phyloP scores from a whole-genome alignment of 1,139 yeast species.

The Hyphopichia fennica region DNA sequence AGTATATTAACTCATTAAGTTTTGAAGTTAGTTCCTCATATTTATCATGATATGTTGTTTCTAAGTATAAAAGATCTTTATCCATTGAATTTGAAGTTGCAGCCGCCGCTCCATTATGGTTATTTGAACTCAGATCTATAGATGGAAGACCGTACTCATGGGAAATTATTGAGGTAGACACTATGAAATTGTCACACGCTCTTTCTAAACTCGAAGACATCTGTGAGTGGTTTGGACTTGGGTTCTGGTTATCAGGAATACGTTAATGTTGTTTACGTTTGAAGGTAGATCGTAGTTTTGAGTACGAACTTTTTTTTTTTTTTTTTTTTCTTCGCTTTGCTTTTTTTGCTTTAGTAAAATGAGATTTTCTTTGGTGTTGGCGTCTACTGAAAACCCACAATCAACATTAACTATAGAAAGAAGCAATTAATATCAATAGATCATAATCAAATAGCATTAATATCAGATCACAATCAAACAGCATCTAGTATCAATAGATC shows the following conservation, averaged over 20 bases:
- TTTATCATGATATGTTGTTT: constrained; percentile 20
- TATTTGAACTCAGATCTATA: not conserved
- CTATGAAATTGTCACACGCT: constrained; percentile 1
- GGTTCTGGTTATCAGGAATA: too few relatives aligned
- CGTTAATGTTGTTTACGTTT: not conserved
- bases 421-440: too few relatives aligned
- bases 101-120: not conserved
- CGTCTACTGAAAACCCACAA: not conserved
- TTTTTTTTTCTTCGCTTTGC: not conserved
- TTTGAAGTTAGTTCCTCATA: constrained; percentile 22
- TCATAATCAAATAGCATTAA: too few relatives aligned
- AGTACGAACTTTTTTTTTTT: not conserved
- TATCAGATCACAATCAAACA: too few relatives aligned
- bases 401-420: too few relatives aligned
- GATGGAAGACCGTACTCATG: constrained; percentile 5
- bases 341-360: too few relatives aligned
- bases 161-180: constrained; percentile 2
- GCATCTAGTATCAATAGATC: too few relatives aligned
- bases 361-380: too few relatives aligned
- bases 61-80: constrained; percentile 11
- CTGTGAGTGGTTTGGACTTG: not conserved
- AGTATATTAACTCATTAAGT: constrained; percentile 30
- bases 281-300: not conserved
- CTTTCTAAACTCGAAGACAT: constrained; percentile 3
- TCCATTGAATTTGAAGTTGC: constrained; percentile 1